Evolutionary conservation across 2,329 filamentous ascomycete species (phyloP).

Genomic region (Cytospora schulzeri): DNA sequence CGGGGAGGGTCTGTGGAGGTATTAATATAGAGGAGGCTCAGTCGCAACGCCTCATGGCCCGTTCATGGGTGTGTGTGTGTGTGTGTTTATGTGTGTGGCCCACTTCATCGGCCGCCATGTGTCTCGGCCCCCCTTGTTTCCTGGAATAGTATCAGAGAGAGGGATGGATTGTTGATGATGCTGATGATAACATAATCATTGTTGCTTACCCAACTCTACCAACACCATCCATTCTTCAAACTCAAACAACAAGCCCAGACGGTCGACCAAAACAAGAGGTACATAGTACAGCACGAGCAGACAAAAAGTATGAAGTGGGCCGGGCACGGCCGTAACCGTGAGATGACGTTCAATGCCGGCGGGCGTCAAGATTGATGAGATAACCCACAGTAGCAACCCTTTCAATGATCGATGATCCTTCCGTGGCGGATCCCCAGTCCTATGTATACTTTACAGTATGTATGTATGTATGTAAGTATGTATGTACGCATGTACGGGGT

Average conservation of each 20-base stretch:
- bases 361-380: not conserved
- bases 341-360: constrained; percentile 19
- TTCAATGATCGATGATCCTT: not conserved
- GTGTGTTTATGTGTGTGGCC: too few species aligned
- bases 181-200: not conserved
- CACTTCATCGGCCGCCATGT: not conserved
- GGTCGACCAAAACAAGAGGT: not conserved
- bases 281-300: too few species aligned
- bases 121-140: not conserved
- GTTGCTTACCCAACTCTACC: not conserved
- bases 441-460: too few species aligned
- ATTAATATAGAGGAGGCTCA: not conserved
- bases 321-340: constrained; percentile 23
- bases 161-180: not conserved
- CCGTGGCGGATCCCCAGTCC: too few species aligned
- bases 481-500: too few species aligned
- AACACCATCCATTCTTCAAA: too few species aligned
- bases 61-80: not conserved
- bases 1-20: too few species aligned
- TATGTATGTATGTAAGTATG: too few species aligned
- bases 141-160: not conserved
- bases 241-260: not conserved
- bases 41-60: not conserved
- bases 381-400: not conserved
- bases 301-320: not conserved